A percentile compares a stretch with the other conserved stretches of the same genome.
phyloP scores from a whole-genome alignment of 2,329 filamentous ascomycete genomes.

The Penicillium vulpinum region DNA sequence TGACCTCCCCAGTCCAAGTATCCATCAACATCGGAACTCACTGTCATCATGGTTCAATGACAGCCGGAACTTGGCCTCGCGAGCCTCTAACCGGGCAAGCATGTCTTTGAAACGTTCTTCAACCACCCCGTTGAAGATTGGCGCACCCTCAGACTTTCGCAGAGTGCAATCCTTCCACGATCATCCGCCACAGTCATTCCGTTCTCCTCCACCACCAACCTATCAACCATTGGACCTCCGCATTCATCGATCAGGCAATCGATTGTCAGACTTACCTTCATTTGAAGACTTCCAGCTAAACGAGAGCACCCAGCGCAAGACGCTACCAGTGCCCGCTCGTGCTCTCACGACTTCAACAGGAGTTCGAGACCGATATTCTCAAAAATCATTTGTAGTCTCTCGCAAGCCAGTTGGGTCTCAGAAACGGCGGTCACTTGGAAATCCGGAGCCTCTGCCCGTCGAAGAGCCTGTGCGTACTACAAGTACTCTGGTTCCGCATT shows the following conservation, averaged over 20 bases:
- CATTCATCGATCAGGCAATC: conserved; percentile 47
- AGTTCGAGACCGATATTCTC: conserved; percentile 19
- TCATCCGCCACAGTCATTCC: conserved; percentile 5
- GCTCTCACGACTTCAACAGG: conserved; percentile 28
- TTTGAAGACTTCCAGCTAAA: conserved; percentile 44
- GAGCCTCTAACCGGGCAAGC: conserved; percentile 45
- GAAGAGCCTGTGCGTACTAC: conserved; percentile 19
- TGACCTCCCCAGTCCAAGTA: conserved; percentile 38
- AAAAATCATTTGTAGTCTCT: conserved; percentile 31
- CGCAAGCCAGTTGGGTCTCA: conserved; percentile 42
- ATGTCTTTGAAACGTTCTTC: conserved; percentile 40
- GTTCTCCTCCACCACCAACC: conserved; percentile 14
- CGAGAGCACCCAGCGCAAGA: conserved; percentile 26
- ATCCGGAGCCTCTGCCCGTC: conserved; percentile 21
- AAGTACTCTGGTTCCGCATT: conserved; percentile 34
- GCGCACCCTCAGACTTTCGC: conserved; percentile 46
- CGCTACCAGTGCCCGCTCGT: conserved; percentile 33
- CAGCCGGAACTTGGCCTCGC: conserved; percentile 39
- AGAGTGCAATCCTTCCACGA: conserved; percentile 32
- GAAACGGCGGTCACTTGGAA: conserved; percentile 29
- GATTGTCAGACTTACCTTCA: conserved; percentile 46
- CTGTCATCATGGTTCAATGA: conserved; percentile 44
- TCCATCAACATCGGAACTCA: conserved; percentile 34
- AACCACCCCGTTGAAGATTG: conserved; percentile 38
- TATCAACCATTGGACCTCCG: conserved; percentile 50